Percentiles rank a stretch among this genome's conserved stretches.
Evolutionary conservation across 208 protist genomes (phyloP).

Genomic region (Lotmaria passim): DNA sequence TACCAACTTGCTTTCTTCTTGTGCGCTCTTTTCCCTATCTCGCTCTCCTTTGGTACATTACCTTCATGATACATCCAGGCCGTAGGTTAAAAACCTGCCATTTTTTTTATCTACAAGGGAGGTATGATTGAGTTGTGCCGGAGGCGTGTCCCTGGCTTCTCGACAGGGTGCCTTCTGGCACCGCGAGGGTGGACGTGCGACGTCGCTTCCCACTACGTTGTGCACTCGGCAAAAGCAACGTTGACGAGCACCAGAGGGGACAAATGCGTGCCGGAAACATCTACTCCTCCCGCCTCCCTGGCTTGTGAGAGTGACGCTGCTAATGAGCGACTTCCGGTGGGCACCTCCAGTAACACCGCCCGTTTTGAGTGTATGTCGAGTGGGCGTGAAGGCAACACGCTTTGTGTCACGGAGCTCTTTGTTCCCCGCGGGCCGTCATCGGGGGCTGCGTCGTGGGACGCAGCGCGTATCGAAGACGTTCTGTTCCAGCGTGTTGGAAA

Average conservation of each 20-base stretch:
- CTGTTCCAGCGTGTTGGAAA: background rate
- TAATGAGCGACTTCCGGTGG: conserved; percentile 11
- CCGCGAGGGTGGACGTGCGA: conserved; percentile 64
- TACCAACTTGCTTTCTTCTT: too few relatives aligned
- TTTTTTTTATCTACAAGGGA: too few relatives aligned
- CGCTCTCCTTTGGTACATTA: too few relatives aligned
- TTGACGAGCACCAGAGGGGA: background rate
- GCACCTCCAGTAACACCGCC: conserved; percentile 47
- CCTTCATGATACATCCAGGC: too few relatives aligned
- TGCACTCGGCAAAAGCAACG: conserved; percentile 12
- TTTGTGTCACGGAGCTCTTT: conserved; percentile 73
- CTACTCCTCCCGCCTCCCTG: too few relatives aligned
- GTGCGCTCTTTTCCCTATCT: background rate
- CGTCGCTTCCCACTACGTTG: conserved; percentile 51
- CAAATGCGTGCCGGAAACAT: too few relatives aligned
- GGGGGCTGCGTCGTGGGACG: background rate
- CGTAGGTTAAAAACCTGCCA: too few relatives aligned
- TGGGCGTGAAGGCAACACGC: conserved; percentile 22
- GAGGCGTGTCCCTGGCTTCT: conserved; percentile 48
- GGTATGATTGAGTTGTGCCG: conserved; percentile 45
- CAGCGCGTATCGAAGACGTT: background rate
- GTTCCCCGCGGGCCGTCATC: conserved; percentile 18
- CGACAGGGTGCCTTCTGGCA: conserved; percentile 50
- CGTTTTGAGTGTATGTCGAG: conserved; percentile 45
- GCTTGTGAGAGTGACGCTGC: too few relatives aligned